Conservation (phyloP, 208 protist genomes). For the Acanthamoeba triangularis region DNA sequence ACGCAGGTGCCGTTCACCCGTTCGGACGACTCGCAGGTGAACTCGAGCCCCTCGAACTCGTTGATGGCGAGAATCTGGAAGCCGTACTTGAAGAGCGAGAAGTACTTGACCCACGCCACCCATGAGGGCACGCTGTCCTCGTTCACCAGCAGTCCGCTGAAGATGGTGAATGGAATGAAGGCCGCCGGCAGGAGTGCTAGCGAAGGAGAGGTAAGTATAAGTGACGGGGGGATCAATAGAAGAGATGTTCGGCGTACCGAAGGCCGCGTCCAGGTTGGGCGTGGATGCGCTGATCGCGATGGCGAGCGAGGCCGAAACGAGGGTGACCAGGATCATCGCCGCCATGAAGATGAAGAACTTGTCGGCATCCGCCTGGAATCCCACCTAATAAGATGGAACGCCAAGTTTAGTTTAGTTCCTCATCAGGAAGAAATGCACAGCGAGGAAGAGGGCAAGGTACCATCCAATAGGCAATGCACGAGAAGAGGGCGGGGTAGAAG, state of each 20-base stretch:
- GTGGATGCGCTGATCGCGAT: background rate
- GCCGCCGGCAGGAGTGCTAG: background rate
- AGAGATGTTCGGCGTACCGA: too few relatives aligned
- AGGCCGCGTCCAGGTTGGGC: background rate
- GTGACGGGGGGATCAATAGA: too few relatives aligned
- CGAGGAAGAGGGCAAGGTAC: background rate
- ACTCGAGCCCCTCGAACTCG: conserved; percentile 15
- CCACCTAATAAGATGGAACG: conserved; percentile 8
- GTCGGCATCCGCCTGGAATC: conserved; percentile 4
- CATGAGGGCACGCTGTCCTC: conserved; percentile 2
- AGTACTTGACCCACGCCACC: background rate
- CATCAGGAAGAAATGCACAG: background rate
- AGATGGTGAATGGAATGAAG: conserved; percentile 44
- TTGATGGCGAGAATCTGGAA: conserved; percentile 15
- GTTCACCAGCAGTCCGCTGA: conserved; percentile 2
- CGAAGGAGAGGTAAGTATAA: too few relatives aligned
- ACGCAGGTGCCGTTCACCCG: background rate
- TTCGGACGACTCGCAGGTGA: background rate
- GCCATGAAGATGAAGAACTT: conserved; percentile 72
- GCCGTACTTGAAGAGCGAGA: conserved; percentile 37
- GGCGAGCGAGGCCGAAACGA: background rate
- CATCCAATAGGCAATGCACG: conserved; percentile 67
- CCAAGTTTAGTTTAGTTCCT: too few relatives aligned
- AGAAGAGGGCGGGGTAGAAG: conserved; percentile 49
- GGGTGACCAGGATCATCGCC: background rate